Base-by-base conservation (phyloP, 169 alveolate genomes). In the Babesia ovis region DNA sequence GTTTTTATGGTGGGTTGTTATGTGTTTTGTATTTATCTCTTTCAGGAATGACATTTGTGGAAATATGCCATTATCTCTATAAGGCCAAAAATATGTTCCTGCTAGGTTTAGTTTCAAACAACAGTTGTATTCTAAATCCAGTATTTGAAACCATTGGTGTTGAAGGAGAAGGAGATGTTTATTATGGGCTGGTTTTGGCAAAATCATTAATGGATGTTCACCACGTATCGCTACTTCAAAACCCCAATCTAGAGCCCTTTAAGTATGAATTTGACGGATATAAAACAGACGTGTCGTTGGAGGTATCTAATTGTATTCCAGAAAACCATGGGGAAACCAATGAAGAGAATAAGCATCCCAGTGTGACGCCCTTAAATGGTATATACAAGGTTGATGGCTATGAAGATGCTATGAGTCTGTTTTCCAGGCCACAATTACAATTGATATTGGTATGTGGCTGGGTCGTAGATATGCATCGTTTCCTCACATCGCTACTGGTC, bases 381-480 rank as follows among this genome's bases (percentile, higher is more conserved):
- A 72, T 73, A 56, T 50, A 34, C 32, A 31, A 54, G 50, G 84
- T 76, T 31, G 69, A 35, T 0, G 50, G 35, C 23, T 77, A 61
- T 42, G 69, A 6, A 23, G 67, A 66, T 54, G 85, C 85, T 16
- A 32, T 14, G 45, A n/a, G 48, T 16, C 29, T 41, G 6, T 48
- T 56, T 22, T 0, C 66, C 20, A 58, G 64, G 8, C 23, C 70
- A 27, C 32, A 56, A 31, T 29, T 53, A 4, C 85, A 75, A n/a
- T 32, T 85, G 50, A 46, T 89, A 29, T 76, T 89, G 39, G 75
- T 89, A 20, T 85, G 91, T 45, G 93, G 93, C 0, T 89, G 93
- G 93, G 75, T 86, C 23, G 68, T 74, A 48, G 88, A 84, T 60
- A 59, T 89, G 53, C 72, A 82, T 55, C 23, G 64, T 48, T 73